These are phyloP conservation scores for Tylopilus felleus DNA, from an alignment of 768 basidiomycete species.

Conservation along the genomic window DNA sequence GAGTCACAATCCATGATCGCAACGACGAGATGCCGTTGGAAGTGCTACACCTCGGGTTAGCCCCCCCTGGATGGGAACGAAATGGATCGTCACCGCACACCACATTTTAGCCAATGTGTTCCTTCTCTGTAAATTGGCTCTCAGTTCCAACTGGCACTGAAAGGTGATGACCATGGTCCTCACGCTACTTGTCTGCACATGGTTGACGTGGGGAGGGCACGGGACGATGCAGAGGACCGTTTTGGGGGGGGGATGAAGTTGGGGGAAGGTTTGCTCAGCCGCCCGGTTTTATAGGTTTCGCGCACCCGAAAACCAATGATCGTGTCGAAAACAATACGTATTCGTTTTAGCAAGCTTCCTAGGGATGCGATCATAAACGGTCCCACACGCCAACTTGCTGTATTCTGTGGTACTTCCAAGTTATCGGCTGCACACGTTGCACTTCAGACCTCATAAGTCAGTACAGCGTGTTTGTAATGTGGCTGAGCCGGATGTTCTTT, in stretches of 20 bases:
- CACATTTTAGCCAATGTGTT: constrained; percentile 70
- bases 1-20: constrained; percentile 77
- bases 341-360: constrained; percentile 24
- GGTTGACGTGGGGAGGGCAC: constrained; percentile 1
- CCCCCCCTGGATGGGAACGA: not conserved
- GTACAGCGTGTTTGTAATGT: constrained; percentile 30
- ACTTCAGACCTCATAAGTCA: constrained; percentile 3
- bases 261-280: constrained; percentile 7
- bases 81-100: constrained; percentile 41
- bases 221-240: constrained; percentile 1
- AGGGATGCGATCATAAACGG: constrained; percentile 22
- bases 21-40: constrained; percentile 69
- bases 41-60: constrained; percentile 50
- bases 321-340: constrained; percentile 29
- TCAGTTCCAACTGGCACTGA: not conserved
- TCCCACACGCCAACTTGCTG: constrained; percentile 29
- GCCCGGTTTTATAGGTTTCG: constrained; percentile 30
- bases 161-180: constrained; percentile 30
- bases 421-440: constrained; percentile 20
- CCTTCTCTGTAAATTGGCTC: constrained; percentile 52
- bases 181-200: constrained; percentile 82
- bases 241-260: constrained; percentile 14
- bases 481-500: constrained; percentile 25
- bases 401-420: constrained; percentile 21
- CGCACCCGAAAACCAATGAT: constrained; percentile 21